Base-by-base conservation (phyloP, 208 protist genomes). In the Acanthamoeba lenticulata region DNA sequence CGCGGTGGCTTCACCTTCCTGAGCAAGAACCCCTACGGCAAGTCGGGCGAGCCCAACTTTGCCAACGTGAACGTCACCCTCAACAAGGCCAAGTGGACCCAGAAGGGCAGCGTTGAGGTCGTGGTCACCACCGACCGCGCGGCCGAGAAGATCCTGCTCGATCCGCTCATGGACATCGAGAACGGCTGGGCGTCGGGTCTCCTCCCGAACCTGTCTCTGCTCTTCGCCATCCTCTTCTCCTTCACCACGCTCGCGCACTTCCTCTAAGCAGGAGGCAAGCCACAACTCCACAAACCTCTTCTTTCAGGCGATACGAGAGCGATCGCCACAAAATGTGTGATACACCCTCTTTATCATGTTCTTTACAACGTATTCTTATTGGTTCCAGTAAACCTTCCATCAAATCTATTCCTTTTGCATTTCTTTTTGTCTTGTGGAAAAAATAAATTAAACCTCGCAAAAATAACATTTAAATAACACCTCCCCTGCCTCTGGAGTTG, bases 81-180 rank as follows among this genome's bases (percentile, higher is more conserved):
- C n/a, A 57, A 60, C 77, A 86, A 86, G 38, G 21, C 77, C 77
- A 47, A 47, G 69, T 86, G 77, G 77, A 86, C 77, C 45, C 77
- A 86, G 77, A 55, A 86, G 77, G 77, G 77, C 7, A 86, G 77
- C 55, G 60, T 92, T 3, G 32, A 92, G 57, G 60, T 92, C 11
- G 60, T 92, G 24, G 86, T 92, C n/a, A 92, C 86, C 3, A 77
- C 21, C 44, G 86, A 92, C 55, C 52, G 86, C 11, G 60, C 55
- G 7, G 32, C 86, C 3, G 86, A 92, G 40, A 65, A 72, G 52
- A 92, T 92, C 11, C 5, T 38, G 29, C 55, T 92, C 40, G 86
- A 92, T 38, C 86, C 86, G 24, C 57, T 92, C 38, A 92, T 92
- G 86, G 86, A 92, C 55, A 72, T 92, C 34, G 86, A 92, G 29